Conservation (phyloP, 495 filamentous ascomycete genomes). For the Neurospora sp. region DNA sequence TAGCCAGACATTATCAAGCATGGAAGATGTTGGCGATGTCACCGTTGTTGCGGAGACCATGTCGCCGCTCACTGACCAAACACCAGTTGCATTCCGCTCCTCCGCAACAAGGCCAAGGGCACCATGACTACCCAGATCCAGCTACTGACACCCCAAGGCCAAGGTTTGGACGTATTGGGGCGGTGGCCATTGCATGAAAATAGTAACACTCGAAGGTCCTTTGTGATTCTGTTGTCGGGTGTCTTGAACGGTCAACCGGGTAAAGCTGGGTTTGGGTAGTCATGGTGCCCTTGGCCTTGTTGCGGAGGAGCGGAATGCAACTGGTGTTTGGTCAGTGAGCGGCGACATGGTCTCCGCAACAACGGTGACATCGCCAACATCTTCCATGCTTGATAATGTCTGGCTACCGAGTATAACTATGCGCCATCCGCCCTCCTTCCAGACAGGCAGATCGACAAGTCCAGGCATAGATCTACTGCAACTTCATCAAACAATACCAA, state of each 20-base stretch:
- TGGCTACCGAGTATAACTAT: not conserved
- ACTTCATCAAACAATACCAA: not conserved
- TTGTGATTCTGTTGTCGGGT: too few relatives aligned
- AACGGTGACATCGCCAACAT: not conserved
- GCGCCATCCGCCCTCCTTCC: not conserved
- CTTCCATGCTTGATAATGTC: not conserved
- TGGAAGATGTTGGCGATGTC: not conserved
- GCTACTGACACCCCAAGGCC: too few relatives aligned
- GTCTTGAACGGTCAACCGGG: too few relatives aligned
- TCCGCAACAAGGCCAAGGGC: conserved; percentile 3
- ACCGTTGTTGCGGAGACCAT: not conserved
- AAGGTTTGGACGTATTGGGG: too few relatives aligned
- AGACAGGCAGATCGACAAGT: not conserved
- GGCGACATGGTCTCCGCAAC: not conserved
- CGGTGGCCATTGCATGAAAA: too few relatives aligned
- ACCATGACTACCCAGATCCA: not conserved
- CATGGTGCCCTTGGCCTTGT: not conserved
- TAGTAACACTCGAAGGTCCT: too few relatives aligned
- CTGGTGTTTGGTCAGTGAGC: not conserved
- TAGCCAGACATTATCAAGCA: not conserved
- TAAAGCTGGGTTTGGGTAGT: not conserved
- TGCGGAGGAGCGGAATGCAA: conserved; percentile 20
- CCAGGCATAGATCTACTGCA: not conserved
- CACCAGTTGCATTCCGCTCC: conserved; percentile 17
- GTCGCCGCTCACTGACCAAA: conserved; percentile 1